Conservation (phyloP, 2,329 filamentous ascomycete species). For the Aspergillus sp. region DNA sequence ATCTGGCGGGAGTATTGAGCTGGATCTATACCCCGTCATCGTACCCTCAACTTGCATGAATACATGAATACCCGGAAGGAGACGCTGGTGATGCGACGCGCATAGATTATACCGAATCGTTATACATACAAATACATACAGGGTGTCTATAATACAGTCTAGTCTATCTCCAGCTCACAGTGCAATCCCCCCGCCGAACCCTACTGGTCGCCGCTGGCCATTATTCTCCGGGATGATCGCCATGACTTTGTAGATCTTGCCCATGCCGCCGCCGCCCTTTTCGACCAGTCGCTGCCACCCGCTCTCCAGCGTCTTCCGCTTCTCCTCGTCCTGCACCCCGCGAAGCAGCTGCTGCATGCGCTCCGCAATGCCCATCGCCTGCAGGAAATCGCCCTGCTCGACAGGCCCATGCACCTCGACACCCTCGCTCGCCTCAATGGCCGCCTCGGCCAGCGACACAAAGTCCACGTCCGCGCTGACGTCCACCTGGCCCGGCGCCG, state of each 20-base stretch:
- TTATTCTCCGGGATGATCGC: slow-evolving; percentile 82
- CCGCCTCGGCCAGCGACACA: slow-evolving; percentile 77
- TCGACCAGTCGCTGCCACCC: slow-evolving; percentile 85
- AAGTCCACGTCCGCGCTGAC: slow-evolving; percentile 95
- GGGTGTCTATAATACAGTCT: not conserved
- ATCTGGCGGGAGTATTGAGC: slow-evolving; percentile 65
- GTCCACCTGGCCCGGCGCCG: slow-evolving; percentile 77
- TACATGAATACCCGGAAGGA: not conserved
- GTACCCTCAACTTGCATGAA: not conserved
- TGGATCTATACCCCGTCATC: not conserved
- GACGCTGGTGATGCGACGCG: too few species aligned
- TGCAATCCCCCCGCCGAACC: slow-evolving; percentile 72
- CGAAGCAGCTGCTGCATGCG: slow-evolving; percentile 67
- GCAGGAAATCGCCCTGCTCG: slow-evolving; percentile 77
- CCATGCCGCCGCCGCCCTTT: slow-evolving; percentile 80
- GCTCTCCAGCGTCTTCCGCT: slow-evolving; percentile 63
- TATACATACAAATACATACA: not conserved
- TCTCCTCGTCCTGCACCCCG: slow-evolving; percentile 49
- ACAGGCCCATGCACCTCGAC: slow-evolving; percentile 93
- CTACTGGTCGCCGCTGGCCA: slow-evolving; percentile 74
- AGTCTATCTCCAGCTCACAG: not conserved
- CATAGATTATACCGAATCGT: not conserved
- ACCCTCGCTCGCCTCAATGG: slow-evolving; percentile 69
- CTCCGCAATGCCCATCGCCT: slow-evolving; percentile 77
- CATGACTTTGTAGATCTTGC: slow-evolving; percentile 89